Conservation (phyloP, 1,139 yeast species). For the Suhomyces coccinellae region DNA sequence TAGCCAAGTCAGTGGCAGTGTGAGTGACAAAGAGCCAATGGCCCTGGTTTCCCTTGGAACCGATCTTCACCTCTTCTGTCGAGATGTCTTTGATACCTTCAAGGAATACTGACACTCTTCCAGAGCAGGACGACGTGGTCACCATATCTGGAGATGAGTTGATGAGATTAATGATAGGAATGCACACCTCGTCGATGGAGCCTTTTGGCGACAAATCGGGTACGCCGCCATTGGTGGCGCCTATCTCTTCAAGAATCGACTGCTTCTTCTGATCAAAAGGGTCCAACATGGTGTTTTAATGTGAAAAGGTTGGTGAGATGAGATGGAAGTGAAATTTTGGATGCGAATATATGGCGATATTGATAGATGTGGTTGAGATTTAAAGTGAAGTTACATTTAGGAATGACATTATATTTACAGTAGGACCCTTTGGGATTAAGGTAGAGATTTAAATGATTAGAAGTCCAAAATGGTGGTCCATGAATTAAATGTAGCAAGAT, state of each 20-base stretch:
- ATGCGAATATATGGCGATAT: neutral
- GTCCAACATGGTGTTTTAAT: constrained; percentile 33
- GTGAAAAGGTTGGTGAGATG: neutral
- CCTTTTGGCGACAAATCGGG: constrained; percentile 86
- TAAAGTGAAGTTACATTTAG: too few species aligned
- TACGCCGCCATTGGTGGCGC: constrained; percentile 37
- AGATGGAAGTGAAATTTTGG: neutral
- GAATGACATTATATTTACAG: too few species aligned
- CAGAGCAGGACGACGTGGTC: constrained; percentile 87
- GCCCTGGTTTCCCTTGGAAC: constrained; percentile 87
- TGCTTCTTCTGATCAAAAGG: constrained; percentile 70
- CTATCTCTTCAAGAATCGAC: constrained; percentile 57
- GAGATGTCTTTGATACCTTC: constrained; percentile 54
- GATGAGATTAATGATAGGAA: constrained; percentile 69
- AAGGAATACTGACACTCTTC: constrained; percentile 76
- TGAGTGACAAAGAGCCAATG: constrained; percentile 85
- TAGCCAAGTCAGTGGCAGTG: constrained; percentile 46
- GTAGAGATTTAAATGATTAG: too few species aligned
- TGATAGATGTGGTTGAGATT: too few species aligned
- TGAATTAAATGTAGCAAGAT: too few species aligned
- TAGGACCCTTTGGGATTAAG: too few species aligned
- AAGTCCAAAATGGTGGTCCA: too few species aligned
- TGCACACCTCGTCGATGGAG: constrained; percentile 66
- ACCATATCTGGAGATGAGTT: constrained; percentile 68
- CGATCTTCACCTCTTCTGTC: constrained; percentile 44